phyloP scores from a whole-genome alignment of 257 asterid genomes.

The Lithospermum erythrorhizon region DNA sequence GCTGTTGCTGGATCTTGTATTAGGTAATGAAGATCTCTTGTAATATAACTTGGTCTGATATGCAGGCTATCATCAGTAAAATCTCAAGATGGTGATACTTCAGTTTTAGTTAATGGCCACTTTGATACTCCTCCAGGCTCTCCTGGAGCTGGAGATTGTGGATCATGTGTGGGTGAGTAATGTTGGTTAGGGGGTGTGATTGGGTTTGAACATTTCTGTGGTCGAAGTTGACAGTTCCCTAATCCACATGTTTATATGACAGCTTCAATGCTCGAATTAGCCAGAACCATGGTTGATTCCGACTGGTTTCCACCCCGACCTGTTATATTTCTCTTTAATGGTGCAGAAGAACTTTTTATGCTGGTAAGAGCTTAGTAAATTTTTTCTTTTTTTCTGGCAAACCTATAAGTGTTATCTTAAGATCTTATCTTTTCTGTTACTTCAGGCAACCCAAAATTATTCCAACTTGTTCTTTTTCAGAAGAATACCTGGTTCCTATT shows the following conservation, averaged over 20 bases:
- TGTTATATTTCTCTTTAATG: slow-evolving; percentile 83
- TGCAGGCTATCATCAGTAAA: slow-evolving; percentile 75
- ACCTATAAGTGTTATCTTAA: neutral
- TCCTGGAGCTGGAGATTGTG: slow-evolving; percentile 99
- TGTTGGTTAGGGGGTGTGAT: slow-evolving; percentile 4
- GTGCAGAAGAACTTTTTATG: slow-evolving; percentile 97
- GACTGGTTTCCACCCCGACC: slow-evolving; percentile 93
- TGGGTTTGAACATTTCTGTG: neutral
- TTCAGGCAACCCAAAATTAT: no score
- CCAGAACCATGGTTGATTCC: slow-evolving; percentile 76
- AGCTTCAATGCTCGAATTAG: slow-evolving; percentile 93
- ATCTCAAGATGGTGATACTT: slow-evolving; percentile 59
- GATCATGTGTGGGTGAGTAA: slow-evolving; percentile 91
- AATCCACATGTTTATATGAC: slow-evolving; percentile 19
- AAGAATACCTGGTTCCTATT: no score
- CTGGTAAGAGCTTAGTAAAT: slow-evolving; percentile 47
- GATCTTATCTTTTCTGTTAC: neutral
- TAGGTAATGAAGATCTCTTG: slow-evolving; percentile 10
- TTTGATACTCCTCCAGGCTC: slow-evolving; percentile 87
- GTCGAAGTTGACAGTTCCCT: slow-evolving; percentile 16
- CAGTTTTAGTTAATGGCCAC: slow-evolving; percentile 81
- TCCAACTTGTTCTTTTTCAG: no score
- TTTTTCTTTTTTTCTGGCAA: neutral
- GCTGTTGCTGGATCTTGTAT: neutral
- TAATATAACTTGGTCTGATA: slow-evolving; percentile 9